Evolutionary conservation across 306 rosid species (phyloP).

Genomic region (Ceratonia siliqua): DNA sequence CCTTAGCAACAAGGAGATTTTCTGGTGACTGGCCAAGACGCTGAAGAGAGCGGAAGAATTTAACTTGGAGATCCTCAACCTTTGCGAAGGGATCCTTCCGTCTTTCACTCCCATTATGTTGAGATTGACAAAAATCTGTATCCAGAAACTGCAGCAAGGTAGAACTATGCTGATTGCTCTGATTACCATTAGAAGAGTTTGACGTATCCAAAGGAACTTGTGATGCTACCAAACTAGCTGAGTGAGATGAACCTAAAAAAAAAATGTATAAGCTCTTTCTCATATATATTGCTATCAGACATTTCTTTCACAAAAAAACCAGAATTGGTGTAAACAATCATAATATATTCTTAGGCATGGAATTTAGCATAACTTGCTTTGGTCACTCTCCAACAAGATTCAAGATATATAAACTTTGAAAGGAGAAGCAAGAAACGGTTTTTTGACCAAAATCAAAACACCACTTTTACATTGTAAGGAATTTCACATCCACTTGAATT

Average conservation of each 20-base stretch:
- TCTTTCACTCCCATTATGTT: constrained; percentile 31
- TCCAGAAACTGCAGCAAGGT: constrained; percentile 42
- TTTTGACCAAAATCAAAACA: neutral
- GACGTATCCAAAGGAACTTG: constrained; percentile 34
- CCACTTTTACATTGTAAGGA: neutral
- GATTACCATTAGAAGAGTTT: constrained; percentile 44
- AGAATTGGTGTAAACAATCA: neutral
- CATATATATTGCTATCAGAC: constrained; percentile 13
- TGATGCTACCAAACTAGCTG: constrained; percentile 41
- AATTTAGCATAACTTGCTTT: neutral
- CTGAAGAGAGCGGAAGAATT: constrained; percentile 67
- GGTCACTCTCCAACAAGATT: neutral
- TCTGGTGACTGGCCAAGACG: constrained; percentile 70
- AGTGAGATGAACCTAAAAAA: constrained; percentile 45
- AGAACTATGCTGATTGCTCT: constrained; percentile 45
- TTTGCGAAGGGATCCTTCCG: constrained; percentile 55
- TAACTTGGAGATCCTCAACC: constrained; percentile 71
- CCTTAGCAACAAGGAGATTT: constrained; percentile 70
- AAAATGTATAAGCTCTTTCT: constrained; percentile 28
- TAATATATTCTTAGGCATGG: neutral
- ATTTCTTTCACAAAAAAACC: neutral
- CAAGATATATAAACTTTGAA: neutral
- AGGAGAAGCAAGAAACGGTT: neutral
- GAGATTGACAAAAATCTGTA: constrained; percentile 41
- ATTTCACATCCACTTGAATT: neutral